phyloP scores from a whole-genome alignment of 345 rosid genomes.

The Ricinus communis region DNA sequence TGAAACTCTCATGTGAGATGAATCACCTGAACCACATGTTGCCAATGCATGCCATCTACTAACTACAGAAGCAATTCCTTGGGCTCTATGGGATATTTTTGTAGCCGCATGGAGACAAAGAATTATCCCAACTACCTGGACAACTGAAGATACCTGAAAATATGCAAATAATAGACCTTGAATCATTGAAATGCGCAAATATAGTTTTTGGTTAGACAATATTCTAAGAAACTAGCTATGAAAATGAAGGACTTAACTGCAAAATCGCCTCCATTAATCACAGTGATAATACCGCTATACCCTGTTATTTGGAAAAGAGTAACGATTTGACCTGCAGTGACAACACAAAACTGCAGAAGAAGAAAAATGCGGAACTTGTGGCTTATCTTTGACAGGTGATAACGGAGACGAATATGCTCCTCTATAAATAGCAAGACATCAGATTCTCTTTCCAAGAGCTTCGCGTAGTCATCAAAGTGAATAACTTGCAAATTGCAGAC shows the following conservation, averaged over 20 bases:
- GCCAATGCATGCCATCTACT: constrained; percentile 89
- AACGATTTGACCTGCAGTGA: constrained; percentile 67
- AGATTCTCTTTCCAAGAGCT: constrained; percentile 64
- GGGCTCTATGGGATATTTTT: constrained; percentile 85
- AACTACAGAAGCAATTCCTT: constrained; percentile 62
- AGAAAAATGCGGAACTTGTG: constrained; percentile 93
- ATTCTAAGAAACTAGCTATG: background rate
- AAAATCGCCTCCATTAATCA: constrained; percentile 80
- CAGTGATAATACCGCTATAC: constrained; percentile 59
- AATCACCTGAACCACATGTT: constrained; percentile 53
- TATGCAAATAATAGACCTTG: too few relatives aligned
- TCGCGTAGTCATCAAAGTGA: constrained; percentile 75
- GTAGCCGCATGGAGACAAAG: constrained; percentile 88
- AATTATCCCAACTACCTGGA: constrained; percentile 80
- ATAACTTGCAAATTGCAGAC: constrained; percentile 93
- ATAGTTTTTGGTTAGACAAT: too few relatives aligned
- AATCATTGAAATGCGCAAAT: too few relatives aligned
- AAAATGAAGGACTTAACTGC: constrained; percentile 52
- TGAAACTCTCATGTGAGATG: constrained; percentile 49
- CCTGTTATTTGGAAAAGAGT: constrained; percentile 79
- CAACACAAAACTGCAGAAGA: constrained; percentile 67
- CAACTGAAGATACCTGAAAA: constrained; percentile 71
- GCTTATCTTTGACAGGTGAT: constrained; percentile 88
- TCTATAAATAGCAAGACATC: constrained; percentile 62
- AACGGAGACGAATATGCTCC: constrained; percentile 71